phyloP scores from a whole-genome alignment of 495 filamentous ascomycete species.

The Annulohypoxylon bovei region DNA sequence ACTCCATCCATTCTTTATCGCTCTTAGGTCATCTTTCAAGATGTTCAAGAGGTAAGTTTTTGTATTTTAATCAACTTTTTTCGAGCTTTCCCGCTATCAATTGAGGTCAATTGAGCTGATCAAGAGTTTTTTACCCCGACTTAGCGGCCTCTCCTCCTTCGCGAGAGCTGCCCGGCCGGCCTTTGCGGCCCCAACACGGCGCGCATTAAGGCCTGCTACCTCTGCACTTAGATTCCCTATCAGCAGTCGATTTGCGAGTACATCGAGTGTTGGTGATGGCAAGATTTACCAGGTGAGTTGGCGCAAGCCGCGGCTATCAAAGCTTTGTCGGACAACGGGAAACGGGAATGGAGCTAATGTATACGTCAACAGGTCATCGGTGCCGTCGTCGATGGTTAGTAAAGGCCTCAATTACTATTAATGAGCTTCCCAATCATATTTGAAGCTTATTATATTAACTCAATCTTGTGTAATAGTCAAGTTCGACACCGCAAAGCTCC shows the following conservation, averaged over 20 bases:
- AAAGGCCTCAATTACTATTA: conserved; percentile 7
- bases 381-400: conserved; percentile 80
- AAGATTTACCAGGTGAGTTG: conserved; percentile 82
- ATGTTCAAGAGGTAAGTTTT: conserved; percentile 88
- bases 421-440: not conserved
- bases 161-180: conserved; percentile 79
- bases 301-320: conserved; percentile 58
- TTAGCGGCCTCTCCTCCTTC: conserved; percentile 83
- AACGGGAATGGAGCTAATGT: conserved; percentile 65
- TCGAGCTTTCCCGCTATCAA: conserved; percentile 41
- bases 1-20: conserved; percentile 55
- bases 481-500: conserved; percentile 94
- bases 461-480: conserved; percentile 63
- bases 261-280: conserved; percentile 70
- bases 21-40: conserved; percentile 67
- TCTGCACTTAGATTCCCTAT: conserved; percentile 67
- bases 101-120: conserved; percentile 61
- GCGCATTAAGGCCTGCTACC: conserved; percentile 73
- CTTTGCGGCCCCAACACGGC: conserved; percentile 72
- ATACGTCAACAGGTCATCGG: conserved; percentile 68
- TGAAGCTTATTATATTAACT: conserved; percentile 18
- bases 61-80: conserved; percentile 17
- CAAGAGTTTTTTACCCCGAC: conserved; percentile 46
- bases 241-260: conserved; percentile 75
- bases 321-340: conserved; percentile 53